A percentile compares a stretch with the other conserved stretches of the same genome.
These are phyloP conservation scores for Pseudopyricularia cyperi DNA, from an alignment of 2,329 filamentous ascomycete species.

Conservation along the genomic window DNA sequence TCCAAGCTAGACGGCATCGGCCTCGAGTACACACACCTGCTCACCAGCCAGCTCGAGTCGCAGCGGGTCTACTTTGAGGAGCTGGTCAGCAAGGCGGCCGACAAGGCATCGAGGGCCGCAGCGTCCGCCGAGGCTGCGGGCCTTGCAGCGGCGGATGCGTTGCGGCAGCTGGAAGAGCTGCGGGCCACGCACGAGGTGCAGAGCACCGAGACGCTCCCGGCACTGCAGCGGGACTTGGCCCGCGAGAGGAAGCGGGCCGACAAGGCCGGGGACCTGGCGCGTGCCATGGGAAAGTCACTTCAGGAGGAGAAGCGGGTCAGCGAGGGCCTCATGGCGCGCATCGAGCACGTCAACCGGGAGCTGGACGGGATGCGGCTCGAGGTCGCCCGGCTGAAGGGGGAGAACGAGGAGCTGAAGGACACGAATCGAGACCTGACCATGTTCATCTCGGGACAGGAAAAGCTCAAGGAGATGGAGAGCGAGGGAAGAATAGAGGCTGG, in stretches of 20 bases:
- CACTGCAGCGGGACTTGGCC: slow-evolving; percentile 59
- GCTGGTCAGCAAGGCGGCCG: slow-evolving; percentile 73
- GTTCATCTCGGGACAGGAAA: slow-evolving; percentile 76
- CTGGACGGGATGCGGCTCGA: slow-evolving; percentile 43
- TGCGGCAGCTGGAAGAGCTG: slow-evolving; percentile 37
- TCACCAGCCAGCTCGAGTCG: slow-evolving; percentile 84
- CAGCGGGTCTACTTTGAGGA: slow-evolving; percentile 93
- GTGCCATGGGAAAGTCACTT: slow-evolving; percentile 60
- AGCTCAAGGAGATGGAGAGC: slow-evolving; percentile 57
- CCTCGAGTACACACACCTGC: slow-evolving; percentile 85
- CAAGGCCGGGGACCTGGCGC: slow-evolving; percentile 63
- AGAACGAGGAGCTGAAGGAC: slow-evolving; percentile 66
- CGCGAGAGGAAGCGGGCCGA: slow-evolving; percentile 55
- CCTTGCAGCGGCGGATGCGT: slow-evolving; percentile 31
- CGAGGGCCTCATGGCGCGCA: slow-evolving; percentile 68
- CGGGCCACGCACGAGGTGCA: slow-evolving; percentile 40
- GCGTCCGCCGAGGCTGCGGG: slow-evolving; percentile 52
- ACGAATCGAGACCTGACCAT: slow-evolving; percentile 79
- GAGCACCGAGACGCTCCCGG: slow-evolving; percentile 42
- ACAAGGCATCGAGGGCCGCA: slow-evolving; percentile 71
- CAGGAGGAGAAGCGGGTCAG: slow-evolving; percentile 81
- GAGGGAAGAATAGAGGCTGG: slow-evolving; percentile 47
- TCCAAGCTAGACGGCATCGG: slow-evolving; percentile 65
- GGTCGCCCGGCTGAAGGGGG: slow-evolving; percentile 39
- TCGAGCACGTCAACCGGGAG: slow-evolving; percentile 58